Conservation (phyloP, 345 rosid genomes). For the Murraya paniculata region DNA sequence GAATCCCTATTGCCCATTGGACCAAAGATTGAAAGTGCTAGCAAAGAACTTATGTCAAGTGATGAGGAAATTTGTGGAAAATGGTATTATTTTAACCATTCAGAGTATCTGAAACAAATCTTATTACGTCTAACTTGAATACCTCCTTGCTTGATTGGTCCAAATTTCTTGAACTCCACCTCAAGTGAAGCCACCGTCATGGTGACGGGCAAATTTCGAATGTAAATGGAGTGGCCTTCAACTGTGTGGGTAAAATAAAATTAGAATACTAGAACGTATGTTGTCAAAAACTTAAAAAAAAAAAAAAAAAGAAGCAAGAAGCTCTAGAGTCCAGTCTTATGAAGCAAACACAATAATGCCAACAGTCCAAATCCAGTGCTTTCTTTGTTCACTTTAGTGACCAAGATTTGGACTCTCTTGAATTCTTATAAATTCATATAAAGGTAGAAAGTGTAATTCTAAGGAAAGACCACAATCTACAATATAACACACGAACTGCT, state of each 20-base stretch:
- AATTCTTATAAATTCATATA: background rate
- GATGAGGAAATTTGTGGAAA: background rate
- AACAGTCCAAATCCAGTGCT: background rate
- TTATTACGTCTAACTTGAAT: slow-evolving; percentile 71
- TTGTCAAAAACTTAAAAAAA: background rate
- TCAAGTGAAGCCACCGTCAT: slow-evolving; percentile 53
- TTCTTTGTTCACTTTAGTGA: background rate
- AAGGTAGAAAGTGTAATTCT: background rate
- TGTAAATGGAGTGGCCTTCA: slow-evolving; percentile 67
- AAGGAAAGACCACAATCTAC: background rate
- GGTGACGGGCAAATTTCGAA: slow-evolving; percentile 52
- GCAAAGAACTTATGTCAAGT: background rate
- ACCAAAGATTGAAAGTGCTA: slow-evolving; percentile 11
- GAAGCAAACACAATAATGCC: background rate
- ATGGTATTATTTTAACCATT: background rate
- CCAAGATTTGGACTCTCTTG: background rate
- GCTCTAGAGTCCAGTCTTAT: background rate
- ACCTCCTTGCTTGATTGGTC: slow-evolving; percentile 64
- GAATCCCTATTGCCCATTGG: slow-evolving; percentile 57
- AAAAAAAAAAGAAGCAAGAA: background rate
- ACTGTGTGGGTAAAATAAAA: slow-evolving; percentile 34
- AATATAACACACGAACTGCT: background rate
- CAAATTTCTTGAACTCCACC: slow-evolving; percentile 60
- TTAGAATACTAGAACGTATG: background rate
- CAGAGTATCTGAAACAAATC: slow-evolving; percentile 38